Conservation (phyloP, 495 filamentous ascomycete genomes). For the Aspergillus steynii region DNA sequence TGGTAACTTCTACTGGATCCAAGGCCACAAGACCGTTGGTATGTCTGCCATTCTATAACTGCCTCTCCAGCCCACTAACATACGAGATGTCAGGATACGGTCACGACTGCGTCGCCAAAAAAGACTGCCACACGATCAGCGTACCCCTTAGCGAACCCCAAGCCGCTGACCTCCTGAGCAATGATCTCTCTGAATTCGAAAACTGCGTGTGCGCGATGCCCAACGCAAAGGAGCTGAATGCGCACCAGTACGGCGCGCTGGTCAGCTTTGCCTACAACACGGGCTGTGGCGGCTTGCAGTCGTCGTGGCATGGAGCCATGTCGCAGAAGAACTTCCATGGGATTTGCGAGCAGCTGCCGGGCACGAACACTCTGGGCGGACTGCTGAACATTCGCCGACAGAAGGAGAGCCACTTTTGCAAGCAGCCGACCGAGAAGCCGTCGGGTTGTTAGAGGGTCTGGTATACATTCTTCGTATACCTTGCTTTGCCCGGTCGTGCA, state of each 20-base stretch:
- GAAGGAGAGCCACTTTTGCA: constrained; percentile 13
- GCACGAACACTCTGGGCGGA: constrained; percentile 14
- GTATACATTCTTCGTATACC: too few species aligned
- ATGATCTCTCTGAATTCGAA: constrained; percentile 17
- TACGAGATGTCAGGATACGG: constrained; percentile 19
- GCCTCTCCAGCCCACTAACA: neutral
- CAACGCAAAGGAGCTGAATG: constrained; percentile 38
- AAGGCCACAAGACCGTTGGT: constrained; percentile 13
- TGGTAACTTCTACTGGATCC: constrained; percentile 20
- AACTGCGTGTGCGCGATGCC: constrained; percentile 40
- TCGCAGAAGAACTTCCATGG: constrained; percentile 18
- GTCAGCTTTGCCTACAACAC: constrained; percentile 52
- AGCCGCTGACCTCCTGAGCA: constrained; percentile 16
- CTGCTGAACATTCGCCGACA: constrained; percentile 6
- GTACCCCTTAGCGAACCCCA: constrained; percentile 19
- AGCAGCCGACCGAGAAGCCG: constrained; percentile 5
- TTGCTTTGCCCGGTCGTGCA: too few species aligned
- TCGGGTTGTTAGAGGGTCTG: constrained; percentile 11
- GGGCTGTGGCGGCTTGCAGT: constrained; percentile 42
- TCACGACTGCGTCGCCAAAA: constrained; percentile 22
- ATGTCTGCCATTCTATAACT: neutral
- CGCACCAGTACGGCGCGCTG: constrained; percentile 52
- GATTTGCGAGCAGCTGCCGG: constrained; percentile 13
- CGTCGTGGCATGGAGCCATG: constrained; percentile 14
- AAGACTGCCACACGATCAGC: constrained; percentile 21